These are phyloP conservation scores for Pseudozyma pruni DNA, from an alignment of 1,284 basidiomycete genomes.

Conservation along the genomic window DNA sequence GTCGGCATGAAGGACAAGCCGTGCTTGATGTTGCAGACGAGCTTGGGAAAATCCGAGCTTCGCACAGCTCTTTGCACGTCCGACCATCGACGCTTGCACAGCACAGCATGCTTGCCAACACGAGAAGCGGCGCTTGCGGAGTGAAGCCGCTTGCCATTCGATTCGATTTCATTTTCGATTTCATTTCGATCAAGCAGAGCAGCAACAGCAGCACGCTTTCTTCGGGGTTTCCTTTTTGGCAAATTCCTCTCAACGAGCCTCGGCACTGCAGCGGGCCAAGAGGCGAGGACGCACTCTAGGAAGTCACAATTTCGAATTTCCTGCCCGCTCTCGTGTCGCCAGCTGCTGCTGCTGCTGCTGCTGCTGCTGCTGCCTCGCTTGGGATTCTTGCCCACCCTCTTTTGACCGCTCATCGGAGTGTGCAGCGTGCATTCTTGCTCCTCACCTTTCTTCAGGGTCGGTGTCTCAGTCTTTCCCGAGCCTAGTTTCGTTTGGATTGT, in stretches of 20 bases:
- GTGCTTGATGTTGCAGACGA: not conserved
- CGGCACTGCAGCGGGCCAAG: not conserved
- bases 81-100: slow-evolving; percentile 9
- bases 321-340: too few species aligned
- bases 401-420: slow-evolving; percentile 5
- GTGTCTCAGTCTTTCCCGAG: slow-evolving; percentile 22
- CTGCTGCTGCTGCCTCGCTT: too few species aligned
- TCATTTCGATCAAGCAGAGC: slow-evolving; percentile 10
- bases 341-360: too few species aligned
- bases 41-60: slow-evolving; percentile 38
- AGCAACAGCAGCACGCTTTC: not conserved
- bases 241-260: slow-evolving; percentile 6
- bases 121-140: too few species aligned
- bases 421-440: slow-evolving; percentile 16
- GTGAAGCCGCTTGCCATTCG: not conserved
- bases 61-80: slow-evolving; percentile 11
- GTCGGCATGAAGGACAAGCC: not conserved
- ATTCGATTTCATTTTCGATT: not conserved
- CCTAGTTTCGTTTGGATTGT: slow-evolving; percentile 6
- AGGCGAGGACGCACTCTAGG: too few species aligned
- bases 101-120: too few species aligned
- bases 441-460: not conserved
- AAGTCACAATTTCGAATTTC: slow-evolving; percentile 17
- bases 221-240: slow-evolving; percentile 7
- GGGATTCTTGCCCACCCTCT: too few species aligned